phyloP scores from a whole-genome alignment of 106 monocot genomes.

The Allium cepa region DNA sequence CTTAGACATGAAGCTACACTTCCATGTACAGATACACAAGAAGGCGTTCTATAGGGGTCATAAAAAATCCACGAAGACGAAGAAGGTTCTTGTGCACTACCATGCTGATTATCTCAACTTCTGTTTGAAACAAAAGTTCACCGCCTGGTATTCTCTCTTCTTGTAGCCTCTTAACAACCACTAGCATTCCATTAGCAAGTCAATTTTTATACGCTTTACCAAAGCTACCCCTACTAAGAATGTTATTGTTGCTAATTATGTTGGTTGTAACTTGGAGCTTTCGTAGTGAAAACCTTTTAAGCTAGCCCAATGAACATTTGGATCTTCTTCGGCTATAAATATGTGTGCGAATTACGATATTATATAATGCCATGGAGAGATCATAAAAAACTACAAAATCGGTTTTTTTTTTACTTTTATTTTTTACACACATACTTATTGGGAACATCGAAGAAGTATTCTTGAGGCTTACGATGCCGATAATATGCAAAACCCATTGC shows the following conservation, averaged over 20 bases:
- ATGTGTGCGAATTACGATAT: background rate
- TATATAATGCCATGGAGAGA: background rate
- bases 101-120: conserved; percentile 48
- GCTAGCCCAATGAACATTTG: conserved; percentile 39
- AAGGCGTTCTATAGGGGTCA: no score
- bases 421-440: no score
- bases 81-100: conserved; percentile 40
- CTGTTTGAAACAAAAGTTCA: no score
- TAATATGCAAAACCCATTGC: no score
- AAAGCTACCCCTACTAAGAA: conserved; percentile 17
- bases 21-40: no score
- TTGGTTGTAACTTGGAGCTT: conserved; percentile 37
- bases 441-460: no score
- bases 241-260: conserved; percentile 21
- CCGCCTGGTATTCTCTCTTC: conserved; percentile 31
- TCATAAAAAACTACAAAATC: no score
- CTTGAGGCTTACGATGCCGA: no score
- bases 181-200: conserved; percentile 21
- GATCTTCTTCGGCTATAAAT: conserved; percentile 30
- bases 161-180: conserved; percentile 36
- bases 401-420: no score
- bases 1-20: no score
- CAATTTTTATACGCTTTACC: conserved; percentile 16
- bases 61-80: conserved; percentile 26
- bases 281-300: conserved; percentile 30